phyloP scores from a whole-genome alignment of 257 asterid species.

The Nicotiana benthamiana region DNA sequence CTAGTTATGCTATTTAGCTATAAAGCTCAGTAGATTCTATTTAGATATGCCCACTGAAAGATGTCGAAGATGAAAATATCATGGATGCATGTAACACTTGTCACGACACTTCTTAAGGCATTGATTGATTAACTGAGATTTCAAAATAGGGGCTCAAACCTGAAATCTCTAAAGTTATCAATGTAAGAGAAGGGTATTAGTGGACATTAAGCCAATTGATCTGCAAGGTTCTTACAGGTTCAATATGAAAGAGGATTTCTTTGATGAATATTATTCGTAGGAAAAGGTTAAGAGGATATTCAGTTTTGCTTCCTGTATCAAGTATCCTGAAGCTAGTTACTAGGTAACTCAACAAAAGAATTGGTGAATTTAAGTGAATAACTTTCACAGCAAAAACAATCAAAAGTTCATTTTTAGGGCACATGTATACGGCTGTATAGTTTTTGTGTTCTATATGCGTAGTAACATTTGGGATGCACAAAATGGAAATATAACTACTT shows the following conservation, averaged over 20 bases:
- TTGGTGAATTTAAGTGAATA: no score
- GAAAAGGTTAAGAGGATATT: not conserved
- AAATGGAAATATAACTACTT: not conserved
- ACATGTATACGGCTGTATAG: not conserved
- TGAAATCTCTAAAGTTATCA: not conserved
- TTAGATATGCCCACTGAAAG: not conserved
- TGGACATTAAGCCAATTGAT: not conserved
- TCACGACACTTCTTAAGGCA: not conserved
- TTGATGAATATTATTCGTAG: no score
- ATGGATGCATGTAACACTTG: not conserved
- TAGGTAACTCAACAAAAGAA: no score
- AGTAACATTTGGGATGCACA: not conserved
- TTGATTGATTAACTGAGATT: not conserved
- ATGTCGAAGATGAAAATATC: not conserved
- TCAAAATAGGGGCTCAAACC: not conserved
- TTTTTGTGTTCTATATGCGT: not conserved
- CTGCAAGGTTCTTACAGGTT: not conserved
- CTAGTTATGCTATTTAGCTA: not conserved
- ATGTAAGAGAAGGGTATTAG: not conserved
- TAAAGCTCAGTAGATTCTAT: not conserved
- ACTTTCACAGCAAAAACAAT: not conserved
- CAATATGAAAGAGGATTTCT: not conserved
- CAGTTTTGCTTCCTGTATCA: no score
- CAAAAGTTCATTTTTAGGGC: not conserved
- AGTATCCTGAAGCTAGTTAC: no score